phyloP scores from a whole-genome alignment of 2,329 filamentous ascomycete genomes.

The Coniochaeta pulveracea region DNA sequence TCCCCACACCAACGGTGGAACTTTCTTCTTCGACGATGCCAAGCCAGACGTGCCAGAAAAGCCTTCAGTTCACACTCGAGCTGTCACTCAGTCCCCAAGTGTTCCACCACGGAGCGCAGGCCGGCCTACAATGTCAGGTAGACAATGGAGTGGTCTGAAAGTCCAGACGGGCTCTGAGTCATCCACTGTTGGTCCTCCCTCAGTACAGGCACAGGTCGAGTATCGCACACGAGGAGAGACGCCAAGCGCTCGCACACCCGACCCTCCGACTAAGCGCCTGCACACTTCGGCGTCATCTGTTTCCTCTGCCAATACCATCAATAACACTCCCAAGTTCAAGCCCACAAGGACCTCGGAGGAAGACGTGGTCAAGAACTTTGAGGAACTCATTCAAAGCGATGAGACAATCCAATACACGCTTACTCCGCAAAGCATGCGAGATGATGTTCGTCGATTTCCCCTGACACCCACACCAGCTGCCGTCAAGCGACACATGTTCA shows the following conservation, averaged over 20 bases:
- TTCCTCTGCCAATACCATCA: constrained; percentile 34
- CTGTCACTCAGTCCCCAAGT: constrained; percentile 6
- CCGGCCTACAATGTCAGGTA: too few species aligned
- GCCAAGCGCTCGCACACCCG: constrained; percentile 11
- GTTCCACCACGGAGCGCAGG: constrained; percentile 17
- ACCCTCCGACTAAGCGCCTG: constrained; percentile 20
- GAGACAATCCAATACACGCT: constrained; percentile 75
- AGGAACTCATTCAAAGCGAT: constrained; percentile 71
- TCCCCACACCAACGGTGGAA: constrained; percentile 17
- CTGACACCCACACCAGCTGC: too few species aligned
- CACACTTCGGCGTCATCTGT: constrained; percentile 40
- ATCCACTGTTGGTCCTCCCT: constrained; percentile 17
- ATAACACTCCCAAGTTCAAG: too few species aligned
- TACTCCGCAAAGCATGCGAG: constrained; percentile 68
- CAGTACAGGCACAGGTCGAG: constrained; percentile 25
- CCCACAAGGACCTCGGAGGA: constrained; percentile 48
- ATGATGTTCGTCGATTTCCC: constrained; percentile 54
- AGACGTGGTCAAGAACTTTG: constrained; percentile 58
- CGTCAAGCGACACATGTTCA: not conserved
- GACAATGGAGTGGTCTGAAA: too few species aligned
- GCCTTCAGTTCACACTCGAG: constrained; percentile 12
- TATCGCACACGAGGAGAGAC: too few species aligned
- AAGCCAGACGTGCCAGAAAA: constrained; percentile 21
- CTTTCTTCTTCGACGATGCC: constrained; percentile 21
- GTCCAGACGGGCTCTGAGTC: too few species aligned